These are phyloP conservation scores for Phytomonas serpens DNA, from an alignment of 208 protist species.

Conservation along the genomic window DNA sequence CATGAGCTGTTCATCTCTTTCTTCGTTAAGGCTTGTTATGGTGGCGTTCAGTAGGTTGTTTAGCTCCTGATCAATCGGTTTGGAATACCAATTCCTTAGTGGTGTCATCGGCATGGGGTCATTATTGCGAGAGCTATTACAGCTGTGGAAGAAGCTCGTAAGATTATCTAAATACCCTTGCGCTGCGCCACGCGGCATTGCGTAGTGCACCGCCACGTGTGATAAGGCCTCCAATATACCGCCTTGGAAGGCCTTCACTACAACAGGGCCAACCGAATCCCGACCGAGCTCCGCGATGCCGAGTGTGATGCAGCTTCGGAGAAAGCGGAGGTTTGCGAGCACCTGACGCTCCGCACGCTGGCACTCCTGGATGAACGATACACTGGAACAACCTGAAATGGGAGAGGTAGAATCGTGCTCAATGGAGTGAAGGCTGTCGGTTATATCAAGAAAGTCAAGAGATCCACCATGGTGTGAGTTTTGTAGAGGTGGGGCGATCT, in stretches of 20 bases:
- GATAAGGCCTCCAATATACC: constrained; percentile 61
- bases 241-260: constrained; percentile 47
- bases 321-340: constrained; percentile 61
- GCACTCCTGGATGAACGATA: constrained; percentile 16
- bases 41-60: constrained; percentile 41
- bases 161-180: constrained; percentile 20
- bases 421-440: constrained; percentile 8
- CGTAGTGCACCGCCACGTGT: constrained; percentile 61
- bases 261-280: constrained; percentile 48
- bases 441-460: background rate
- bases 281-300: constrained; percentile 46
- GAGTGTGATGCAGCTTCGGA: constrained; percentile 45
- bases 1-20: constrained; percentile 65
- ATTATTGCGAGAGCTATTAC: background rate
- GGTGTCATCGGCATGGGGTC: background rate
- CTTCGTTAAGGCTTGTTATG: constrained; percentile 64
- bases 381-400: background rate
- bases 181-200: constrained; percentile 31
- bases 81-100: constrained; percentile 26
- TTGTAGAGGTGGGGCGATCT: constrained; percentile 21
- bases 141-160: background rate
- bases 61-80: constrained; percentile 47
- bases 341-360: constrained; percentile 49
- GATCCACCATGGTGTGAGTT: background rate
- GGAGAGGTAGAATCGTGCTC: constrained; percentile 11